Base-by-base conservation (phyloP, 208 protist species). In the Wallacemonas sp. region DNA sequence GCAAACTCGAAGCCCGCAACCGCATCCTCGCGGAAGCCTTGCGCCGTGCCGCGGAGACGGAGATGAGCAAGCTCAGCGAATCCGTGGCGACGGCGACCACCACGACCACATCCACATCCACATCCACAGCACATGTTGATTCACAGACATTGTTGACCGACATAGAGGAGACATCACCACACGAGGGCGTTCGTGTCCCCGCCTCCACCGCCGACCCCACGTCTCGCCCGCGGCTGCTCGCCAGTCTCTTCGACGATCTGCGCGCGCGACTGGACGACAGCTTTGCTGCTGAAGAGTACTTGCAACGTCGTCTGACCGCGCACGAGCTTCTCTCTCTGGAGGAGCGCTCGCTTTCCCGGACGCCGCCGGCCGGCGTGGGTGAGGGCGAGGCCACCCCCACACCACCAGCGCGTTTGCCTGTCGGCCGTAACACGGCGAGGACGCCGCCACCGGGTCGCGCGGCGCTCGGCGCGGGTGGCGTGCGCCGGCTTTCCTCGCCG, bases 11-110 rank as follows among this genome's bases (percentile, higher is more conserved):
- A 32, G 68, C 73, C 45, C 73, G 73, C 50, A 79, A 79, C 32
- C 66, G 53, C 19, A 61, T 76, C 9, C 44, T 81, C 12, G 45
- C 76, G 4, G 70, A 68, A 4, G 81, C 72, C 9, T 68, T 83
- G 38, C 72, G 70, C 52, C 55, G 67, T 45, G 79, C 79, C 2
- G 73, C 39, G 19, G 45, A 61, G 30, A 52, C 21, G 45, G n/a
- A 48, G 19, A 44, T 42, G 17, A 34, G 48, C 6, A 55, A 29
- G n/a, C 17, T 59, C 22, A 30, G 42, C 29, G 26, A 3, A 6
- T 48, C 42, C n/a, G 13, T 19, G 17, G 6, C 42, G 19, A 24
- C 42, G 13, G 34, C 34, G 34, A 13, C 34, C 9, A 6, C 34
- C 9, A 46, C 29, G 17, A 27, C 30, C 24, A 6, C 36, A 19